phyloP scores from a whole-genome alignment of 192 early-diverging fungal species.

The Coemansia aciculifera region DNA sequence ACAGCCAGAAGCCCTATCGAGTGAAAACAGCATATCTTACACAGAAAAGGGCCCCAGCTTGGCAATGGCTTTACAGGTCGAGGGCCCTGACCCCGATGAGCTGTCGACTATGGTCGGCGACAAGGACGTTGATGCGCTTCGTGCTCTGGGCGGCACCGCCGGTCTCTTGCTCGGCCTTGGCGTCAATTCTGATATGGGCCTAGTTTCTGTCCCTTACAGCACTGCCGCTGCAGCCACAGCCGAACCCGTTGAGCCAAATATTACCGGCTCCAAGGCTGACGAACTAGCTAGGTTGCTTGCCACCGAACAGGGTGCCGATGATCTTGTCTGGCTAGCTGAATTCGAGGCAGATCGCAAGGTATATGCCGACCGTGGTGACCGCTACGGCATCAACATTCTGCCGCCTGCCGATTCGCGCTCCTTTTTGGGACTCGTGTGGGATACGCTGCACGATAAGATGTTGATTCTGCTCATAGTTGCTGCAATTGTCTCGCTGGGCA shows the following conservation, averaged over 20 bases:
- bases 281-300: slow-evolving; percentile 45
- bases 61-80: not conserved
- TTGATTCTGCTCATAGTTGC: slow-evolving; percentile 76
- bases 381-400: slow-evolving; percentile 72
- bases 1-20: not conserved
- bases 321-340: slow-evolving; percentile 43
- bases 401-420: slow-evolving; percentile 68
- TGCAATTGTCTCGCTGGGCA: slow-evolving; percentile 73
- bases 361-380: slow-evolving; percentile 58
- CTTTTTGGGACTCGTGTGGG: slow-evolving; percentile 77
- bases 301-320: slow-evolving; percentile 25
- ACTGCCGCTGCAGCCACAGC: not conserved
- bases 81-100: slow-evolving; percentile 17
- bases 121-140: slow-evolving; percentile 36
- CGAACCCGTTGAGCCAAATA: not conserved
- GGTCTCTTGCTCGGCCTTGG: slow-evolving; percentile 29
- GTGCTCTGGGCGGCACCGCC: slow-evolving; percentile 39
- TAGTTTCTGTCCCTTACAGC: slow-evolving; percentile 10
- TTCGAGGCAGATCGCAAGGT: slow-evolving; percentile 42
- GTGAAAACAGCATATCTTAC: slow-evolving; percentile 5
- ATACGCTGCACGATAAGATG: slow-evolving; percentile 79
- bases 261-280: not conserved
- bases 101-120: slow-evolving; percentile 44
- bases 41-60: not conserved
- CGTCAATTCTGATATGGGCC: slow-evolving; percentile 25